A percentile compares a stretch with the other conserved stretches of the same genome.
Conservation (phyloP, 306 rosid species). For the Lablab purpureus region DNA sequence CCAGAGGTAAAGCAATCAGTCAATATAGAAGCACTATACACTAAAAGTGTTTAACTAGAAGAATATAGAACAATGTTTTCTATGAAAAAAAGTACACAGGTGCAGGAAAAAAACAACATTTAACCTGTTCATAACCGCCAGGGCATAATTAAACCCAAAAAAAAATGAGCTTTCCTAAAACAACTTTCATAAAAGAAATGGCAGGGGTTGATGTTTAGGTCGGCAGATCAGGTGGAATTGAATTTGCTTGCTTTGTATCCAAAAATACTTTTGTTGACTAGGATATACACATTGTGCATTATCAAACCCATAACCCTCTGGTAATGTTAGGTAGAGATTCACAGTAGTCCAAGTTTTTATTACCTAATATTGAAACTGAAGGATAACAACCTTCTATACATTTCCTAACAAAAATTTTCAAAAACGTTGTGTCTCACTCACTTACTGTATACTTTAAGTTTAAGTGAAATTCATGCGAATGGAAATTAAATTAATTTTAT, state of each 20-base stretch:
- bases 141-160: constrained; percentile 34
- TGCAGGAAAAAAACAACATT: constrained; percentile 19
- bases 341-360: background rate
- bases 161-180: constrained; percentile 17
- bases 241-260: constrained; percentile 4
- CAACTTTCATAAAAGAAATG: background rate
- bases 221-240: background rate
- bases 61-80: constrained; percentile 30
- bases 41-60: constrained; percentile 21
- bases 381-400: constrained; percentile 1
- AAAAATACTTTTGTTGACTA: constrained; percentile 8
- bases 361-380: constrained; percentile 1
- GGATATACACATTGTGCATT: constrained; percentile 30
- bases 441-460: background rate
- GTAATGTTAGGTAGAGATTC: background rate
- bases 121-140: background rate
- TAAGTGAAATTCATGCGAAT: background rate
- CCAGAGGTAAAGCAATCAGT: constrained; percentile 40
- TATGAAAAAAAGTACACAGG: constrained; percentile 18
- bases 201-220: constrained; percentile 31
- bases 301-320: constrained; percentile 13
- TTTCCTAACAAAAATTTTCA: background rate
- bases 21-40: constrained; percentile 35
- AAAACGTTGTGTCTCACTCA: background rate
- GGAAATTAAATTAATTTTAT: background rate